Evolutionary conservation across 192 early-diverging fungal species (phyloP), one percentile per base, ranked within the genome.

Genomic region (Chytriomyces hyalinus): DNA sequence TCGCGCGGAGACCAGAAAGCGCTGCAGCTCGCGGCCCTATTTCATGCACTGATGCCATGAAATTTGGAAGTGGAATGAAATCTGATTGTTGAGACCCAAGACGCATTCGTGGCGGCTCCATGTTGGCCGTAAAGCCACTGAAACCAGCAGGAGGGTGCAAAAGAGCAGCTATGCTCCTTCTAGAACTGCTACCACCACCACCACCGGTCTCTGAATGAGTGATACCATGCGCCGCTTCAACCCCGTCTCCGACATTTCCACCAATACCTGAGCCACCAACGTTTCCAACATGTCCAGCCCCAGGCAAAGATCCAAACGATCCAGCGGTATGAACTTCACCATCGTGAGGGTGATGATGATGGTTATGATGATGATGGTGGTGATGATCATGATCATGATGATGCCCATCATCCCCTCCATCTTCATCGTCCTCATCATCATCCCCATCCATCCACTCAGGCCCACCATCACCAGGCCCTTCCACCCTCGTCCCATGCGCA

Each of bases 401-500:
- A 20, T 57, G 53, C 53, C 53, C 70, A 46, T 59, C 45, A 28
- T 69, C 65, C 28, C 66, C 78, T 10, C 64, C 80, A 50, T 67
- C 75, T 6, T 80, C 78, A 10, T 67, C 78, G 22, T 68, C 78
- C 8, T 80, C 80, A 67, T 79, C 79, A 13, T 65, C 57, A 36
- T 67, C 77, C 11, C 22, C 48, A 44, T 70, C 77, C 26, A 28
- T 28, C 68, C 59, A 48, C n/a, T 62, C 79, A 9, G 22, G 13
- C 1, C 72, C 72, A 2, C 82, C 71, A 61, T 84, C 87, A 17
- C 80, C 84, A 51, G 71, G 57, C 20, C 76, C 82, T 43, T 87
- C 76, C 4, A 76, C 57, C 17, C 67, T 28, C 11, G 60, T 70
- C 20, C 81, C 86, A 86, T 73, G 77, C 26, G 87, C 83, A 44